A percentile compares a stretch with the other conserved stretches of the same genome.
Evolutionary conservation across 345 rosid genomes (phyloP).

Genomic region (Rhodamnia argentea): DNA sequence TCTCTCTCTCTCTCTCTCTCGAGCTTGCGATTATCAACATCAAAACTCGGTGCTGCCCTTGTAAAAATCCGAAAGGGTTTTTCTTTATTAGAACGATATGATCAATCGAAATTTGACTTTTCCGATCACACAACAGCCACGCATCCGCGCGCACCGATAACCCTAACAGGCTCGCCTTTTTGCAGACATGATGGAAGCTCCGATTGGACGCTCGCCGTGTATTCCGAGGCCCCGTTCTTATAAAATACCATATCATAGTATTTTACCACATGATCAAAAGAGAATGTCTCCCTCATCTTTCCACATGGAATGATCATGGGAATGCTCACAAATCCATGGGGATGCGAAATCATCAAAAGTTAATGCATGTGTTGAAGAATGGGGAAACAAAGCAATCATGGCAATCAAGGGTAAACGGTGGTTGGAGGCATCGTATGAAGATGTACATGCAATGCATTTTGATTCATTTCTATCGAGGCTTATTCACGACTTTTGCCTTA

Average conservation of each 20-base stretch:
- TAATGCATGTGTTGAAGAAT: neutral
- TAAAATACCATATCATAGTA: neutral
- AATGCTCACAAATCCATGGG: neutral
- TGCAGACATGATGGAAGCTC: neutral
- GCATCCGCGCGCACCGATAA: accelerated
- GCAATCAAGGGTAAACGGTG: neutral
- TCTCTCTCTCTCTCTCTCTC: neutral
- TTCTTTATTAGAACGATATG: neutral
- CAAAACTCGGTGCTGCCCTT: neutral
- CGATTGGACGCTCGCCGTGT: neutral
- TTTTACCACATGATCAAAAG: neutral
- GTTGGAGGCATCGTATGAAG: neutral
- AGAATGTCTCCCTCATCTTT: neutral
- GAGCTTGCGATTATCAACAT: neutral
- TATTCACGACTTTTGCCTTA: neutral
- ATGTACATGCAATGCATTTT: neutral
- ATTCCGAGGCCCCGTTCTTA: neutral
- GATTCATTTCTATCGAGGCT: neutral
- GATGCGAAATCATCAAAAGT: conserved; percentile 7
- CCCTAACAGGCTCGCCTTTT: accelerated
- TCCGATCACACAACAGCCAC: neutral
- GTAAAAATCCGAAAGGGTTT: neutral
- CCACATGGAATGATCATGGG: neutral
- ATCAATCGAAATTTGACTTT: neutral
- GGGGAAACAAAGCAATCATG: neutral